Evolutionary conservation across 78 protist genomes (phyloP), one percentile per base, ranked within the genome.

Genomic region (Monocercomonoides exilis): DNA sequence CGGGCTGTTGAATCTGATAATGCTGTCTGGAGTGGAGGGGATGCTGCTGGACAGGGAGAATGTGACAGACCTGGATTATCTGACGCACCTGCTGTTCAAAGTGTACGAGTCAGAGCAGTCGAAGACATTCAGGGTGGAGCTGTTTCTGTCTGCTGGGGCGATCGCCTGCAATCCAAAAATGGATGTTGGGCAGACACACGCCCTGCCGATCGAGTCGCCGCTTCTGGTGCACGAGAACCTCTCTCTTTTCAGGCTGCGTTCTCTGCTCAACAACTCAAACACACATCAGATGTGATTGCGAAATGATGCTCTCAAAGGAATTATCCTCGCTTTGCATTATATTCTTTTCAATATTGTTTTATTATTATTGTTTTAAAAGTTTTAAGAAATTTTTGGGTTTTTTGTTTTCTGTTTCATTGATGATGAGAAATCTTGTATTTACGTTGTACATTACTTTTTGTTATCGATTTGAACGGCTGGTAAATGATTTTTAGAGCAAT

Each of bases 41-140:
- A 0, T 77, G 45, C 21, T 54, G 70, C 0, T 33, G 46, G 0
- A 2, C 6, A 2, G 80, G 34, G 54, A 43, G 44, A 42, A 45
- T 6, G 54, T 45, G 32, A 1, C 44, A 32, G 93, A 91, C 70
- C 21, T 91, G 33, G 54, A 85, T 45, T 91, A 89, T 84, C 90
- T 91, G 36, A 80, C 93, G 33, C 93, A 91, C 63, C 45, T 91
- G 43, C 88, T 91, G 77, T 85, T 89, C 77, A 84, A 54, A 54
- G 70, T 54, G 11, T 54, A 54, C 70, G 70, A 54, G 21, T 11
- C 70, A 29, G 70, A 54, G 11, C 38, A 11, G 70, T 54, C 70
- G 70, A 54, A 54, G 70, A 21, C 11, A 21, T 54, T 29, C 70
- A 11, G 70, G 21, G 21, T 54, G 11, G 70, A 54, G 70, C 70